phyloP scores from a whole-genome alignment of 2,329 filamentous ascomycete species.

The Teratosphaeria zuluensis region DNA sequence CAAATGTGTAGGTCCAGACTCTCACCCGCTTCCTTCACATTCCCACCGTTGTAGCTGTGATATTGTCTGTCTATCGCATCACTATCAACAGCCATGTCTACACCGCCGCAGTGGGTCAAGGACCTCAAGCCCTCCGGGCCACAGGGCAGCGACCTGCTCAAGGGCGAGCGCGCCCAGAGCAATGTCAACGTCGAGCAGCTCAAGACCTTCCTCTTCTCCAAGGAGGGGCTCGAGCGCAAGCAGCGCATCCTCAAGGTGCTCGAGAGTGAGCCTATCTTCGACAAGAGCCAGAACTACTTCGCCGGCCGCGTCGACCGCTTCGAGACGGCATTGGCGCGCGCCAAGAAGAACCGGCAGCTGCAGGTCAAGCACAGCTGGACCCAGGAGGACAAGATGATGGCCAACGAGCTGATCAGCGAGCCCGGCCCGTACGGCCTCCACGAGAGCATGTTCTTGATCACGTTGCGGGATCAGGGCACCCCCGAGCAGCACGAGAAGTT shows the following conservation, averaged over 20 bases:
- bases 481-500: constrained; percentile 66
- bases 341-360: constrained; percentile 60
- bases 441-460: constrained; percentile 60
- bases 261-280: constrained; percentile 58
- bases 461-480: constrained; percentile 60
- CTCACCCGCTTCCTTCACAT: background rate
- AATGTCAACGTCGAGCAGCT: constrained; percentile 59
- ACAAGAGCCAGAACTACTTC: constrained; percentile 72
- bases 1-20: background rate
- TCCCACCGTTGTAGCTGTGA: background rate
- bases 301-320: constrained; percentile 59
- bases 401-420: constrained; percentile 62
- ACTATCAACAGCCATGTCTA: constrained; percentile 8
- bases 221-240: constrained; percentile 52
- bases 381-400: constrained; percentile 52
- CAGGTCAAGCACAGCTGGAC: constrained; percentile 58
- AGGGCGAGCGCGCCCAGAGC: constrained; percentile 58
- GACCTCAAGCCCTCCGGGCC: constrained; percentile 55
- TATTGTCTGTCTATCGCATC: background rate
- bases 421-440: constrained; percentile 66
- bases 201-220: constrained; percentile 59
- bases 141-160: constrained; percentile 59
- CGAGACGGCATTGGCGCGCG: constrained; percentile 58
- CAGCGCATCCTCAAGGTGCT: constrained; percentile 54
- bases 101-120: constrained; percentile 55